Conservation (phyloP, 345 rosid genomes). For the Microthlaspi erraticum region DNA sequence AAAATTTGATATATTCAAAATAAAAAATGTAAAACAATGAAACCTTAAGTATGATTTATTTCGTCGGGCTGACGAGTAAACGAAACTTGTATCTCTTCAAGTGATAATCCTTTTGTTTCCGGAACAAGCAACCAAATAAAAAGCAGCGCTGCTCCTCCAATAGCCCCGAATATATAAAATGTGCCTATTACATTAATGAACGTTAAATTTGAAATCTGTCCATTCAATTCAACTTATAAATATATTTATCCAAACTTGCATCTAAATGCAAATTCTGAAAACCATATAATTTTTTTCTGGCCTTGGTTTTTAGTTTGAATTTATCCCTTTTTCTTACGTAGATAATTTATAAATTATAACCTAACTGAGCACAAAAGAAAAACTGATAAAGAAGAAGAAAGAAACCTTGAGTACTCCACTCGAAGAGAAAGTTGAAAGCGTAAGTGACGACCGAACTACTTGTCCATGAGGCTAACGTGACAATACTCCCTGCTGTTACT, state of each 20-base stretch:
- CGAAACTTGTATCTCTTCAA: constrained; percentile 46
- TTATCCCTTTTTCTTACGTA: background rate
- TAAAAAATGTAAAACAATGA: no score
- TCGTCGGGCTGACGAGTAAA: constrained; percentile 32
- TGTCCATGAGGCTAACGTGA: constrained; percentile 50
- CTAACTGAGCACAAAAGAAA: background rate
- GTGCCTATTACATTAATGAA: constrained; percentile 14
- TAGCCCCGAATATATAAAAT: constrained; percentile 38
- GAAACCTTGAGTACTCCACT: constrained; percentile 55
- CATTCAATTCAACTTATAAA: background rate
- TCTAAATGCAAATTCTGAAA: background rate
- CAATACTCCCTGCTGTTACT: constrained; percentile 57
- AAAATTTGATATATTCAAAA: no score
- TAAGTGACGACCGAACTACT: constrained; percentile 48
- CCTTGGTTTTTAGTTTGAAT: background rate
- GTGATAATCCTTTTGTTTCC: constrained; percentile 72
- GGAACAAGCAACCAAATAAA: constrained; percentile 72
- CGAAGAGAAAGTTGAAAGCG: constrained; percentile 51
- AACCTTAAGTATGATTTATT: constrained; percentile 48
- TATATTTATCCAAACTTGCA: no score
- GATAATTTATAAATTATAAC: background rate
- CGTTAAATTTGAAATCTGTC: background rate
- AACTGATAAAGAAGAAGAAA: background rate
- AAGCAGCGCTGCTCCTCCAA: constrained; percentile 40
- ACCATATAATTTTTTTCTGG: background rate